phyloP scores from a whole-genome alignment of 768 basidiomycete species.

The Tricholomella constricta region DNA sequence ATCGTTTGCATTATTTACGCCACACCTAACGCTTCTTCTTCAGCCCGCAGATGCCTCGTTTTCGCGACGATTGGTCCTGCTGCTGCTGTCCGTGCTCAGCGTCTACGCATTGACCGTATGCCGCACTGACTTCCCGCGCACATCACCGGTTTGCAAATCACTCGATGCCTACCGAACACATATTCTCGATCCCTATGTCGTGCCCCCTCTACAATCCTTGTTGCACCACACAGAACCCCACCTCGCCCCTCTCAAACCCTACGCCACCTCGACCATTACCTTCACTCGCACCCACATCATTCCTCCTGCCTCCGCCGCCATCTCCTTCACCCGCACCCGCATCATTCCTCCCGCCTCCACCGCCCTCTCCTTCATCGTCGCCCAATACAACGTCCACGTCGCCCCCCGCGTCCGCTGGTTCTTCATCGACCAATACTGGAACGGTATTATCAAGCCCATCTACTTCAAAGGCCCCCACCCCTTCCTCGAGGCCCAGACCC shows the following conservation, averaged over 20 bases:
- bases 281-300: conserved; percentile 35
- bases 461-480: conserved; percentile 36
- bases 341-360: conserved; percentile 27
- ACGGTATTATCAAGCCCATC: conserved; percentile 27
- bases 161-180: conserved; percentile 60
- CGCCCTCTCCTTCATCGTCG: conserved; percentile 10
- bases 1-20: background rate
- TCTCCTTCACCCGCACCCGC: conserved; percentile 34
- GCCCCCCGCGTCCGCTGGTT: conserved; percentile 17
- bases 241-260: conserved; percentile 42
- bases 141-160: conserved; percentile 55
- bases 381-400: conserved; percentile 18
- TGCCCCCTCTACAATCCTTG: conserved; percentile 59
- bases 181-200: conserved; percentile 70
- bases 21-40: background rate
- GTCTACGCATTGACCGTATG: conserved; percentile 56
- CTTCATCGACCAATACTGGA: conserved; percentile 19
- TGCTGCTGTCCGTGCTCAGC: conserved; percentile 48
- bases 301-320: conserved; percentile 5
- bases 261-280: background rate
- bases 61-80: conserved; percentile 4
- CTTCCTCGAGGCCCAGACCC: conserved; percentile 30
- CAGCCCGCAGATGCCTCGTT: background rate
- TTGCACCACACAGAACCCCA: conserved; percentile 52
- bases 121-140: conserved; percentile 40